Evolutionary conservation across 2,329 filamentous ascomycete genomes (phyloP), one percentile per base, ranked within the genome.

Genomic region (Sclerotinia sclerotiorum): DNA sequence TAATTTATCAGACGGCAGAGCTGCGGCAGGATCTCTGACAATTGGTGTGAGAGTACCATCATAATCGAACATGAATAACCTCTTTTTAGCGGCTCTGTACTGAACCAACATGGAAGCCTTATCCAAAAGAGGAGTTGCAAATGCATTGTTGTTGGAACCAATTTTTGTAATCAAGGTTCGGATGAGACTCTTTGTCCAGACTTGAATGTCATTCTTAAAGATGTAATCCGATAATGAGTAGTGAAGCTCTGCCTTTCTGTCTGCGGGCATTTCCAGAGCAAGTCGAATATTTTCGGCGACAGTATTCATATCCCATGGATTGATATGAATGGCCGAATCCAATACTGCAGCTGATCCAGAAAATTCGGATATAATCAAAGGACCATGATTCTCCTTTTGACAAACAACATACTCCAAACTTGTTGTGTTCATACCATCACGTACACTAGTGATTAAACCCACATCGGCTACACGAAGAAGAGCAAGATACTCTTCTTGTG

Each of bases 21-120:
- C 95, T 6, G 93, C 89, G 73, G 90, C 89, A 1, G 95, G 95
- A 76, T 98, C 93, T 74, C 91, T 90, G 67, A 98, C 95, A 74
- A 99, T 98, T 0, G 94, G 92, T 4, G 95, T 98, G 67, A 99
- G 85, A 0, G 95, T 99, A 60, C 95, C 95, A 78, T 99, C 95
- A 76, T 99, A 99, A 81, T 99, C 95, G 77, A 98, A 97, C 92
- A 99, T 94, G 82, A 98, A 97, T 3, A 99, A 84, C 15, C 95
- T 88, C 80, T 91, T 92, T 71, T 86, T 86, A 4, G 93, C 88
- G 51, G 85, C 82, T 70, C 88, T 87, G 79, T 97, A 98, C 70
- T 89, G 89, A 67, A 84, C 82, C 49, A 97, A 82, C 72, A 97
- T 80, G 71, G 87, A 84, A 4, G 88, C 84, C 48, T 89, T 88